These are phyloP conservation scores for Liriodendron chinense DNA, from an alignment of 164 flowering plant species.

Conservation along the genomic window DNA sequence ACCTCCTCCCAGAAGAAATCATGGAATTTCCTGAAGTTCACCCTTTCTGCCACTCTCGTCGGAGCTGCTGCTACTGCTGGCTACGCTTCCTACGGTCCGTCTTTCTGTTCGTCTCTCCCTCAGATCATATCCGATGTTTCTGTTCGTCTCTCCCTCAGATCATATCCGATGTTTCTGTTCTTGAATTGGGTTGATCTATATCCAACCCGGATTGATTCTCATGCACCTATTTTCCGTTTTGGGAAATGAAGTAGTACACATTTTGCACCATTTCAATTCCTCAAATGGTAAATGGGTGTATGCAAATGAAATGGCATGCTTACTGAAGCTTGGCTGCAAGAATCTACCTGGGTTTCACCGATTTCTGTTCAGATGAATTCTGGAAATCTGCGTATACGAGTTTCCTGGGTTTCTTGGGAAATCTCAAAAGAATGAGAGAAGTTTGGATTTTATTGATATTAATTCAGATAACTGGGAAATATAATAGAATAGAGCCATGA, in stretches of 20 bases:
- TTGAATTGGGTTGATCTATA: not conserved
- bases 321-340: too few species aligned
- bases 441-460: too few species aligned
- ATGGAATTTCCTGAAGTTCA: constrained; percentile 43
- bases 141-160: too few species aligned
- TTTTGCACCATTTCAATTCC: too few species aligned
- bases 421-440: too few species aligned
- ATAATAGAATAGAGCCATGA: too few species aligned
- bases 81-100: constrained; percentile 55
- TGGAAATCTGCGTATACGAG: too few species aligned
- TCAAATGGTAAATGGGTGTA: not conserved
- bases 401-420: too few species aligned
- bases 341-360: too few species aligned
- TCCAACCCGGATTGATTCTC: not conserved
- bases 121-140: not conserved
- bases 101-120: not conserved
- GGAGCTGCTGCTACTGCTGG: constrained; percentile 51
- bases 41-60: constrained; percentile 36
- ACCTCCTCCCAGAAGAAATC: constrained; percentile 22
- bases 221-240: not conserved
- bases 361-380: too few species aligned
- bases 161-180: too few species aligned
- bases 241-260: not conserved
- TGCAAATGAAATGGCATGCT: not conserved
- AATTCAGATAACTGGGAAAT: too few species aligned